phyloP scores from a whole-genome alignment of 441 rosid species.

The Cnidoscolus chayamansa region DNA sequence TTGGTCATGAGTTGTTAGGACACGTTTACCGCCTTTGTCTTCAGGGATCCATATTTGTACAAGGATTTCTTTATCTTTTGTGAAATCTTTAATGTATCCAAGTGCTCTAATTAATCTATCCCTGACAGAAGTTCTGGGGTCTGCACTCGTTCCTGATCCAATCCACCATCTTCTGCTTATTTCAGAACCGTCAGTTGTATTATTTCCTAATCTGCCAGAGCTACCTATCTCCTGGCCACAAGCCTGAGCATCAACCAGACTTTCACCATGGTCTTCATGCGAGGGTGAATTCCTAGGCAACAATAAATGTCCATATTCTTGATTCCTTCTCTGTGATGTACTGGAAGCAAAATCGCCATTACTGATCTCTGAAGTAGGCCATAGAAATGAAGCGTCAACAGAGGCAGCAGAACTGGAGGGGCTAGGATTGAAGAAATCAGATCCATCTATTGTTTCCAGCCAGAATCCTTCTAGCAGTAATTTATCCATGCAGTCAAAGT shows the following conservation, averaged over 20 bases:
- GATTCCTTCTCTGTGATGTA: constrained; percentile 34
- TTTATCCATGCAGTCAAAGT: constrained; percentile 63
- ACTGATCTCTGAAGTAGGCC: constrained; percentile 41
- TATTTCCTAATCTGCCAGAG: constrained; percentile 14
- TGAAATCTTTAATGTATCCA: constrained; percentile 48
- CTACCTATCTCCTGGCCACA: constrained; percentile 18
- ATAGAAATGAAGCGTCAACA: constrained; percentile 40
- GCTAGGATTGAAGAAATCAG: constrained; percentile 54
- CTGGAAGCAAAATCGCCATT: constrained; percentile 26
- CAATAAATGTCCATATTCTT: constrained; percentile 32
- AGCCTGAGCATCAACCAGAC: constrained; percentile 23
- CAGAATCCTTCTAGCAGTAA: constrained; percentile 84
- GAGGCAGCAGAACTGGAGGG: constrained; percentile 41
- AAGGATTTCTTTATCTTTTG: constrained; percentile 62
- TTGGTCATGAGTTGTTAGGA: constrained; percentile 63
- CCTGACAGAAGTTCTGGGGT: constrained; percentile 49
- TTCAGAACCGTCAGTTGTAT: constrained; percentile 38
- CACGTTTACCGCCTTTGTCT: constrained; percentile 55
- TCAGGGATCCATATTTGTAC: constrained; percentile 90
- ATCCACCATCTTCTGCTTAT: constrained; percentile 69
- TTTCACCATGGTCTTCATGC: constrained; percentile 23
- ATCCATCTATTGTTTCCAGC: constrained; percentile 75
- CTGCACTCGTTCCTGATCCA: constrained; percentile 46
- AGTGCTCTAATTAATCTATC: constrained; percentile 69
- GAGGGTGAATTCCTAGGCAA: constrained; percentile 22